Base-by-base conservation (phyloP, 768 basidiomycete genomes). In the Lactarius quietus region DNA sequence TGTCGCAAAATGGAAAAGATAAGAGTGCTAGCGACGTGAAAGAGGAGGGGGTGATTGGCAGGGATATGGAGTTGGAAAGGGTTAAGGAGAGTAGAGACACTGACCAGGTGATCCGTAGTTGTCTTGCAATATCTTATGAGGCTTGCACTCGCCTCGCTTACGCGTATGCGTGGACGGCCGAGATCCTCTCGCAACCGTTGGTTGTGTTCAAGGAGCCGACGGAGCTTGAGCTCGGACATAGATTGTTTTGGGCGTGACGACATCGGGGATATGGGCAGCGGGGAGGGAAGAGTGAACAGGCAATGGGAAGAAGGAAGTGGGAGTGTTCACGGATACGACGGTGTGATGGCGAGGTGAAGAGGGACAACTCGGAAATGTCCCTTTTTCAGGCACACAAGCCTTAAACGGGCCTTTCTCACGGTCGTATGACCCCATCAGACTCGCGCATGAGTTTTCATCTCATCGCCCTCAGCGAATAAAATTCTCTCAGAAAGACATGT, bases 151-250 rank as follows among this genome's bases (percentile, higher is more conserved):
- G 90, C 90, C 73, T 92, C 90, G 71, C 87, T 88, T 45, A 91
- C 85, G 54, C 84, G 81, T 69, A 89, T 83, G 65, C 90, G 78
- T 15, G 89, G 89, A 62, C 90, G 78, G 18, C 84, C 83, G 36
- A 92, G 77, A 71, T 92, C 90, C 71, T 92, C 90, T 66, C 83
- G 77, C 60, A 92, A 76, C 33, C 90, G 78, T 69, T 84, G 81
- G 72, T 90, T 92, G 74, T 92, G 90, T 73, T 92, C 90, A 41
- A 84, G 79, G 64, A 92, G 78, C 63, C 90, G 81, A 20, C 90
- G 82, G 62, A 90, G 85, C 79, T 89, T 90, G 76, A 92, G 82
- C 78, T 92, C 90, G 55, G 87, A 86, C 87, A 89, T 89, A 70
- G 87, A 86, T 73, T 88, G 86, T 83, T 73, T 87, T 81, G 69